These are phyloP conservation scores for Leonotis leonurus DNA, from an alignment of 257 asterid species.

Conservation along the genomic window DNA sequence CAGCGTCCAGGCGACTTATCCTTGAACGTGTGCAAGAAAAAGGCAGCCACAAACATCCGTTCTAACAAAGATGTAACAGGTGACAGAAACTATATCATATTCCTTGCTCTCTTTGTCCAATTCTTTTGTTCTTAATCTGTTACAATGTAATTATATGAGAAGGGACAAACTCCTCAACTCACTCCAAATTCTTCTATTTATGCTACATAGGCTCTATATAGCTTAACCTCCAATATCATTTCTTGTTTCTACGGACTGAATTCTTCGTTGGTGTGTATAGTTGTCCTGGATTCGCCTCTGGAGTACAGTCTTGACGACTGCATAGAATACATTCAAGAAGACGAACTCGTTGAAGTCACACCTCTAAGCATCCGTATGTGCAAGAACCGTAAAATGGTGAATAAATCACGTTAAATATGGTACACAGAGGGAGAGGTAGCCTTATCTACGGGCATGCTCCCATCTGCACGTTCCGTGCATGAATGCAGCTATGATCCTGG, in stretches of 20 bases:
- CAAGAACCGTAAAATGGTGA: constrained; percentile 65
- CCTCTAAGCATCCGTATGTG: constrained; percentile 86
- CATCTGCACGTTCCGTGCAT: not conserved
- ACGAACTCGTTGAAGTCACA: constrained; percentile 93
- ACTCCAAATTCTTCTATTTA: not conserved
- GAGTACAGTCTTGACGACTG: constrained; percentile 96
- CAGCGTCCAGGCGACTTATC: constrained; percentile 96
- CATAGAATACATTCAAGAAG: constrained; percentile 99
- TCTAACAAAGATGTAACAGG: constrained; percentile 92
- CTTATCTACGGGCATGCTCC: not conserved
- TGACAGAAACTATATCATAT: too few relatives aligned
- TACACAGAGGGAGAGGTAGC: not conserved
- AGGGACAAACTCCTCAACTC: not conserved
- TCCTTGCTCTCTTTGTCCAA: not conserved
- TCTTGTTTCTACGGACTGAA: not conserved
- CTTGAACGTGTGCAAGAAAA: constrained; percentile 90
- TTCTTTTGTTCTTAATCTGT: too few relatives aligned
- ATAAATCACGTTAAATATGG: constrained; percentile 40
- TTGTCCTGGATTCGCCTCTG: constrained; percentile 77
- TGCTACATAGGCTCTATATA: not conserved
- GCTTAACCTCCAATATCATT: not conserved
- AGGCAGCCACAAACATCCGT: constrained; percentile 93
- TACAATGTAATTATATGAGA: not conserved
- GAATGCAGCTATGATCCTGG: not conserved
- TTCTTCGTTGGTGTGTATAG: constrained; percentile 31